Evolutionary conservation across 805 yeast species (phyloP), one percentile per base, ranked within the genome.

Genomic region (Myxozyma sirexii): DNA sequence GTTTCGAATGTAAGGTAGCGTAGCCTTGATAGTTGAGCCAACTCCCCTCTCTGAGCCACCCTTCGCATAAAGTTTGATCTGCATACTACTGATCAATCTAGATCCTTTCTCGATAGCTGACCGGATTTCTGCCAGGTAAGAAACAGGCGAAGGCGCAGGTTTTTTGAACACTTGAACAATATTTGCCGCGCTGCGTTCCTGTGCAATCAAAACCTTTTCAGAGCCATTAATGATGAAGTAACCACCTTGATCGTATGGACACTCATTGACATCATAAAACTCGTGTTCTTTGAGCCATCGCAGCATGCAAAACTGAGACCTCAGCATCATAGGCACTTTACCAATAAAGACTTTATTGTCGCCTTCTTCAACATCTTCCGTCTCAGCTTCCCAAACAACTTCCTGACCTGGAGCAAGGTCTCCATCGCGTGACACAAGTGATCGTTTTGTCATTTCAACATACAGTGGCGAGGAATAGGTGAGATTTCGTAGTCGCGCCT

Each of bases 221-320:
- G 97, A 90, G 70, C 99, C 99, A 78, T 94, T 94, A 72, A 94
- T 94, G 68, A 94, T 92, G 73, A 94, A 94, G 76, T 94, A 94
- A 64, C 99, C 99, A 75, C 99, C 99, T 96, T 94, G 96, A 81
- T 94, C 99, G 76, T 90, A 94, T 33, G 99, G 99, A 78, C 99
- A 94, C 77, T 94, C 99, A 76, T 94, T 92, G 72, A 94, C 83
- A 69, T 91, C 96, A 76, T 92, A 94, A 70, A 92, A 83, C 76
- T 94, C 99, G 68, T 89, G 90, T 69, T 94, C 98, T 7, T 90
- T 85, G 67, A 94, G 82, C 62, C 89, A 96, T 71, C 90, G 83
- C 70, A 94, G 82, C 78, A 92, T 85, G 83, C 99, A 94, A 72
- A 90, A 94, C 79, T 90, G 93, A 57, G 98, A 93, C 70, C 97